Evolutionary conservation across 1,139 yeast species (phyloP).

Genomic region (Yamadazyma dushanensis): DNA sequence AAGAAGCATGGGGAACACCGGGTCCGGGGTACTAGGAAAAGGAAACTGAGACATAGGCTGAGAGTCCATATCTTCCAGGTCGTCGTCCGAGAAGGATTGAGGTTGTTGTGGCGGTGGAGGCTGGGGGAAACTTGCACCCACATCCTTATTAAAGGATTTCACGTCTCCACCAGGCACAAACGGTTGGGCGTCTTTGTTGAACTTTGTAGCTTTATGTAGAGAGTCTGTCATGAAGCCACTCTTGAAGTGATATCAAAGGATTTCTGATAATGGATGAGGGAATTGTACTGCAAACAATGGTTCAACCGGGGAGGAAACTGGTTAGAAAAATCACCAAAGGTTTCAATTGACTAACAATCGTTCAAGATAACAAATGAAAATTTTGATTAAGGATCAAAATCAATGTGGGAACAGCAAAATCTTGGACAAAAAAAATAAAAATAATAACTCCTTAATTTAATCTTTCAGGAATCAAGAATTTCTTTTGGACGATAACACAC

Average conservation of each 20-base stretch:
- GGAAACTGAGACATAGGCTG: background rate
- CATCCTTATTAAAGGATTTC: no score
- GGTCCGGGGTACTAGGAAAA: background rate
- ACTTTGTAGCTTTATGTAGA: constrained; percentile 4
- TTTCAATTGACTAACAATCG: background rate
- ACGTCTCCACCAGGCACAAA: constrained; percentile 20
- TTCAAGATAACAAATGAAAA: background rate
- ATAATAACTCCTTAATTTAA: constrained; percentile 2
- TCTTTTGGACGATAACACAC: no score
- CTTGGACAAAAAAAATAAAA: no score
- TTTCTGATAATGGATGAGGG: background rate
- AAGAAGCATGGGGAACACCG: constrained; percentile 2
- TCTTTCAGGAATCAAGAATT: background rate
- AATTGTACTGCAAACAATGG: background rate
- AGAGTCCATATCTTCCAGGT: no score
- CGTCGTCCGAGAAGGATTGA: background rate
- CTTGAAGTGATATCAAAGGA: background rate
- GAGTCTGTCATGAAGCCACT: constrained; percentile 1
- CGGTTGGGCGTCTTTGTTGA: constrained; percentile 28
- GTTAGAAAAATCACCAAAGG: background rate
- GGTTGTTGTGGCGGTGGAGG: background rate
- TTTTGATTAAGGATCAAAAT: constrained; percentile 2
- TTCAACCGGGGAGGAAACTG: background rate
- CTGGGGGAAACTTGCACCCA: no score
- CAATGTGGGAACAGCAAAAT: background rate